A percentile compares a stretch with the other conserved stretches of the same genome.
phyloP scores from a whole-genome alignment of 2,329 filamentous ascomycete genomes.

The Fusarium sp. region DNA sequence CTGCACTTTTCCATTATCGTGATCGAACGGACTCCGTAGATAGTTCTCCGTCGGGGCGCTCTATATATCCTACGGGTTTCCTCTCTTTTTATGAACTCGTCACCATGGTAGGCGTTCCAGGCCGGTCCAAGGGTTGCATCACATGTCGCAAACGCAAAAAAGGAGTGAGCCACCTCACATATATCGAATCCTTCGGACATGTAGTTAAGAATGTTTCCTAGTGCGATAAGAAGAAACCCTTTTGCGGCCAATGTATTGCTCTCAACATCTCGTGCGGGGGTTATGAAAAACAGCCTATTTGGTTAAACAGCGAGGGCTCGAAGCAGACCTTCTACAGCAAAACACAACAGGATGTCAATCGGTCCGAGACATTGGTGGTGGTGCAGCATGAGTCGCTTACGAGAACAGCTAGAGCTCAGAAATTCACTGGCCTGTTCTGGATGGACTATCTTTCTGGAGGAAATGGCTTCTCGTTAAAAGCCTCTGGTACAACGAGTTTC shows the following conservation, averaged over 20 bases:
- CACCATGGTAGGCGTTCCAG: conserved; percentile 26
- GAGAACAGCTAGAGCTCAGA: conserved; percentile 5
- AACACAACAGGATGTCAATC: not conserved
- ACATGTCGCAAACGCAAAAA: conserved; percentile 23
- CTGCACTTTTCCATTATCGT: not conserved
- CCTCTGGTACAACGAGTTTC: not conserved
- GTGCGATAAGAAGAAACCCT: conserved; percentile 15
- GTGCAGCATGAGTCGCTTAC: conserved; percentile 7
- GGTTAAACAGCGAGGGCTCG: conserved; percentile 17
- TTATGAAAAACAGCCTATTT: conserved; percentile 10
- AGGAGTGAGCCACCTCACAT: conserved; percentile 8
- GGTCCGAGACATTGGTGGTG: fast-evolving
- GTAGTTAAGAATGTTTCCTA: not conserved
- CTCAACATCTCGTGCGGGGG: conserved; percentile 12
- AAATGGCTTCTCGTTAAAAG: conserved; percentile 1
- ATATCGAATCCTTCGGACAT: not conserved
- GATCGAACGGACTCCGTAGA: not conserved
- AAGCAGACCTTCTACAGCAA: conserved; percentile 6
- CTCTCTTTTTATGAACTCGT: not conserved
- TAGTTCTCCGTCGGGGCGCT: not conserved
- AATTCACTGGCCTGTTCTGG: conserved; percentile 23
- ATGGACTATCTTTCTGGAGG: conserved; percentile 19
- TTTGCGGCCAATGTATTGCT: conserved; percentile 15
- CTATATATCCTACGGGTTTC: not conserved
- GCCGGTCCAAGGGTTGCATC: conserved; percentile 23